Conservation (phyloP, 371 early-diverging fungal species). For the Apophysomyces variabilis region DNA sequence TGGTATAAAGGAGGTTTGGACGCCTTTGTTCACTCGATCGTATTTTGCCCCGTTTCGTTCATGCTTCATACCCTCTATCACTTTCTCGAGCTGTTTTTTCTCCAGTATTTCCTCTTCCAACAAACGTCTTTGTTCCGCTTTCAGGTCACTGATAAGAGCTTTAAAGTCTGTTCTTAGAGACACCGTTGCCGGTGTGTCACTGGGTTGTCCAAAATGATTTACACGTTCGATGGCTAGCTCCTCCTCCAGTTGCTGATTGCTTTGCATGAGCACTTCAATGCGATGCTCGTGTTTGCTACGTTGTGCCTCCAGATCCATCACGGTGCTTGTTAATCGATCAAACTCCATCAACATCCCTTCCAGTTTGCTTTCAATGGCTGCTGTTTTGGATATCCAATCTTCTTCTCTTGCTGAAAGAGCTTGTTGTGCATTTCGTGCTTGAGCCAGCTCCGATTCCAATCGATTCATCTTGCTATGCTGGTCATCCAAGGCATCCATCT, state of each 20-base stretch:
- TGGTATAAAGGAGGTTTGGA: conserved; percentile 40
- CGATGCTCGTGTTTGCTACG: conserved; percentile 47
- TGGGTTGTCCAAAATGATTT: conserved; percentile 28
- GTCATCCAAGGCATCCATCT: conserved; percentile 37
- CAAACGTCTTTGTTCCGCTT: conserved; percentile 57
- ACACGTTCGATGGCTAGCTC: conserved; percentile 44
- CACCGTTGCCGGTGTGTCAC: conserved; percentile 52
- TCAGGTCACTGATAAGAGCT: conserved; percentile 56
- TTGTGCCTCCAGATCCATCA: conserved; percentile 58
- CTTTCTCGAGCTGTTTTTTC: conserved; percentile 50
- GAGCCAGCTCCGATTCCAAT: neutral
- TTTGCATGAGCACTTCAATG: conserved; percentile 38
- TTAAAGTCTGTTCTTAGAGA: conserved; percentile 65
- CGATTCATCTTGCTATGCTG: neutral
- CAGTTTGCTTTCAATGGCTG: conserved; percentile 51
- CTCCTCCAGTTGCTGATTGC: conserved; percentile 39
- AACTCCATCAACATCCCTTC: conserved; percentile 62
- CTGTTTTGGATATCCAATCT: conserved; percentile 45
- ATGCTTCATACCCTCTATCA: conserved; percentile 57
- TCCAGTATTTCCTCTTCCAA: conserved; percentile 59
- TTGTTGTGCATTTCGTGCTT: conserved; percentile 26
- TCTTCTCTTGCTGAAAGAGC: conserved; percentile 42
- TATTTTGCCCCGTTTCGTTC: conserved; percentile 55
- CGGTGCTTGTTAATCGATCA: conserved; percentile 59
- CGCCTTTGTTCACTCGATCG: conserved; percentile 54